Evolutionary conservation across 495 filamentous ascomycete genomes (phyloP).

Genomic region (Podospora comata): DNA sequence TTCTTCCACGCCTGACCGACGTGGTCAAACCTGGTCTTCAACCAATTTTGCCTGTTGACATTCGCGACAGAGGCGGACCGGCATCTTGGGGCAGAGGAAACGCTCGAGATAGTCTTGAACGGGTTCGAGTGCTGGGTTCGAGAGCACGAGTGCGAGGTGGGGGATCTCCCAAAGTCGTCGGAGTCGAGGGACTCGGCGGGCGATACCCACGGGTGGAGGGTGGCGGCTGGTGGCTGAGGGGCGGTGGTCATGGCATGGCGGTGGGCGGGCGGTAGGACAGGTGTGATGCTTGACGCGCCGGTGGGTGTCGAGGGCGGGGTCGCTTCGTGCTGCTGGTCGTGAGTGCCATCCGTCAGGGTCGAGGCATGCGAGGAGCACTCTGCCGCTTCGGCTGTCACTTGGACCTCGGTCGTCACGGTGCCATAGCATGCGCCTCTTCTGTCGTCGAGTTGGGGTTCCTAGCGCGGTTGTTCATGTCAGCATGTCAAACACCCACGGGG

Average conservation of each 20-base stretch:
- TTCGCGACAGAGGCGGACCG: slow-evolving; percentile 13
- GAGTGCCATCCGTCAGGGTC: slow-evolving; percentile 14
- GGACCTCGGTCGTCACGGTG: slow-evolving; percentile 39
- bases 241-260: slow-evolving; percentile 5
- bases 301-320: slow-evolving; percentile 14
- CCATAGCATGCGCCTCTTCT: slow-evolving; percentile 24
- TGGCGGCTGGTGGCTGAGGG: neutral
- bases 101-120: slow-evolving; percentile 27
- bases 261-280: slow-evolving; percentile 9
- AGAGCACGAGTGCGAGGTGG: neutral
- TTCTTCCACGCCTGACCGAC: slow-evolving; percentile 1
- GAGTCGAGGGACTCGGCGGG: slow-evolving; percentile 15
- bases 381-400: slow-evolving; percentile 29
- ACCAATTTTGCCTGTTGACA: slow-evolving; percentile 3
- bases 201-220: slow-evolving; percentile 21
- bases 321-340: slow-evolving; percentile 3
- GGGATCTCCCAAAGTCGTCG: slow-evolving; percentile 1
- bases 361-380: slow-evolving; percentile 17
- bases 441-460: neutral
- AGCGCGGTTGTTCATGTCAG: neutral
- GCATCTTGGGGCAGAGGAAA: slow-evolving; percentile 13
- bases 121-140: slow-evolving; percentile 10
- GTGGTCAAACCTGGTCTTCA: neutral
- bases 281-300: slow-evolving; percentile 15
- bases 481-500: neutral